Base-by-base conservation (phyloP, 768 basidiomycete species). In the Favolaschia claudopus region DNA sequence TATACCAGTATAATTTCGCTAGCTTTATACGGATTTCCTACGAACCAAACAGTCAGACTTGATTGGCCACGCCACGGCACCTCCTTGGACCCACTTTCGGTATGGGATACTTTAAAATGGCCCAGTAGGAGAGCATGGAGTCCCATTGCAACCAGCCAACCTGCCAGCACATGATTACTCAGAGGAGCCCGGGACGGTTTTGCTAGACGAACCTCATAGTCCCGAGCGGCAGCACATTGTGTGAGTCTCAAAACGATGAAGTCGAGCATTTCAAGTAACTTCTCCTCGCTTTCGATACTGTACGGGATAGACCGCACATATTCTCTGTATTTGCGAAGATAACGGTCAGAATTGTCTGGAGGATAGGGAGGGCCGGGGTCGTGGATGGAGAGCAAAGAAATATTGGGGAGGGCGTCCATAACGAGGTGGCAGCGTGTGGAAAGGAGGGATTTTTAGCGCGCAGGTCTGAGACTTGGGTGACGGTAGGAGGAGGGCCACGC, bases 21-120 rank as follows among this genome's bases (percentile, higher is more conserved):
- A 96, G 77, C 37, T 76, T 79, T 50, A 94, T 85, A 53, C 93
- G 82, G 66, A 86, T 89, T 59, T 87, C 86, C 69, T 64, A 43
- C 34, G n/a, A 36, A n/a, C n/a, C 14, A 27, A 32, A 19, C 39
- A 38, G 20, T 38, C 24, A 47, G 42, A 22, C 24, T 4, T 4
- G 47, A 37, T n/a, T 27, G 25, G 15, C 24, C 10, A 38, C 15
- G 40, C 14, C 40, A n/a, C 22, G 44, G 2, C 22, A 24, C n/a
- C n/a, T n/a, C n/a, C n/a, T n/a, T n/a, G n/a, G n/a, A n/a, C 27
- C n/a, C 47, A 60, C 62, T 45, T 89, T 89, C 53, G 91, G 92
- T 67, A 96, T 88, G 32, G 92, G 93, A 69, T 94, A 95, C 69
- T 93, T 92, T 71, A 95, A 82, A 78, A 88, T 88, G 40, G 76